Base-by-base conservation (phyloP, 352 stramenopile genomes). In the Hyphochytrium catenoides region DNA sequence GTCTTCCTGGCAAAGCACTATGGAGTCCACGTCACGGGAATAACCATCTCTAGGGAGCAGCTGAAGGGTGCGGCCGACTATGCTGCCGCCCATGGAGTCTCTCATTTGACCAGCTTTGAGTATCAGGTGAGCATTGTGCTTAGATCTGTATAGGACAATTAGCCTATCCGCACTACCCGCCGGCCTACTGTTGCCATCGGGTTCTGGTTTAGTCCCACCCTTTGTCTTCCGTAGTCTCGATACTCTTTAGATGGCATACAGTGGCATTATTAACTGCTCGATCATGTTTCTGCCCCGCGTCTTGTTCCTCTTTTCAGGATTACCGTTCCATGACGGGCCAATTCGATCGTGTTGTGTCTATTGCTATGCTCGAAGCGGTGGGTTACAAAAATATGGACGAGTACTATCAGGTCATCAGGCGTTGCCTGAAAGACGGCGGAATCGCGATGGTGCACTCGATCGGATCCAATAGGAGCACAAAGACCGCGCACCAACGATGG, bases 21-120 rank as follows among this genome's bases (percentile, higher is more conserved):
- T 44, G 62, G 62, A 31, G 67, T 78, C 33, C 66, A 75, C 47
- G 70, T 85, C 18, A 81, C 65, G 18, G 72, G 72, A 26, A 87
- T 87, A 50, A 84, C 72, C 30, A 82, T 87, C 46, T 83, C 67
- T 24, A 78, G 75, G 46, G 72, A 87, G 52, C 72, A 87, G 49
- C 62, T 83, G 35, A 81, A 77, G 61, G 69, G 71, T 3, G 72
- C 70, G 0, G 64, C 62, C 26, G 57, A 76, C 40, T 76, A 68
- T 57, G 68, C 74, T 15, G 46, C 56, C 30, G 57, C 56, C n/a
- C 58, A 78, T 23, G 70, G 70, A 21, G 62, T 85, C 22, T 74
- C 57, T 35, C 50, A 83, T 51, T 55, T 81, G 37, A 79, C 74
- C 16, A 76, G 65, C 48, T 82, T 85, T 39, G 66, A 81, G 54